These are phyloP conservation scores for Coemansia sp. DNA, from an alignment of 192 early-diverging fungal genomes.

Conservation along the genomic window DNA sequence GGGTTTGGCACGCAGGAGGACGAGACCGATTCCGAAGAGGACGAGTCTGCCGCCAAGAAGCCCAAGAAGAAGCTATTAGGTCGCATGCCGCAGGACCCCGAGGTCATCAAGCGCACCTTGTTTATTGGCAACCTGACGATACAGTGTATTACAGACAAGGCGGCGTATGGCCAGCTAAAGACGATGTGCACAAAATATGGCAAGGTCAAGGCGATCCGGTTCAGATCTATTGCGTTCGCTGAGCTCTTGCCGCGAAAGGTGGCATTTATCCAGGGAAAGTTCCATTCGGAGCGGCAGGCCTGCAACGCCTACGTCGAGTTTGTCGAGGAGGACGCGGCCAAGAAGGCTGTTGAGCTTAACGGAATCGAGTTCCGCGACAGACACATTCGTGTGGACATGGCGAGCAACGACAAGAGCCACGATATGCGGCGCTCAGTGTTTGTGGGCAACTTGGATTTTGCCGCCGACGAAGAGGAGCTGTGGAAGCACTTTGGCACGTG, in stretches of 20 bases:
- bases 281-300: slow-evolving; percentile 83
- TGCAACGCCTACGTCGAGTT: slow-evolving; percentile 94
- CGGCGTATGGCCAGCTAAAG: slow-evolving; percentile 68
- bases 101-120: slow-evolving; percentile 70
- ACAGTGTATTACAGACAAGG: slow-evolving; percentile 67
- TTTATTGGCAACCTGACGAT: slow-evolving; percentile 95
- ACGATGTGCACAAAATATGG: slow-evolving; percentile 69
- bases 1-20: slow-evolving; percentile 17
- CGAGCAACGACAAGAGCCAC: slow-evolving; percentile 52
- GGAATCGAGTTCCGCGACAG: slow-evolving; percentile 81
- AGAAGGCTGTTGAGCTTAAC: slow-evolving; percentile 67
- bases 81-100: slow-evolving; percentile 56
- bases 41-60: slow-evolving; percentile 20
- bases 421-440: slow-evolving; percentile 84
- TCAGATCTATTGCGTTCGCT: slow-evolving; percentile 79
- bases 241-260: slow-evolving; percentile 64
- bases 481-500: slow-evolving; percentile 73
- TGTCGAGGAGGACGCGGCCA: slow-evolving; percentile 60
- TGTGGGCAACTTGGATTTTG: slow-evolving; percentile 74
- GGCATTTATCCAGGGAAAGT: slow-evolving; percentile 81
- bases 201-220: slow-evolving; percentile 82
- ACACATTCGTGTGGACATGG: slow-evolving; percentile 86
- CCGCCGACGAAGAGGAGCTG: slow-evolving; percentile 71
- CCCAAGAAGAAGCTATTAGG: slow-evolving; percentile 45
- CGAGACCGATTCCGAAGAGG: slow-evolving; percentile 19